Evolutionary conservation across 1,139 yeast species (phyloP).

Genomic region (Saccharomycopsis hybrid): DNA sequence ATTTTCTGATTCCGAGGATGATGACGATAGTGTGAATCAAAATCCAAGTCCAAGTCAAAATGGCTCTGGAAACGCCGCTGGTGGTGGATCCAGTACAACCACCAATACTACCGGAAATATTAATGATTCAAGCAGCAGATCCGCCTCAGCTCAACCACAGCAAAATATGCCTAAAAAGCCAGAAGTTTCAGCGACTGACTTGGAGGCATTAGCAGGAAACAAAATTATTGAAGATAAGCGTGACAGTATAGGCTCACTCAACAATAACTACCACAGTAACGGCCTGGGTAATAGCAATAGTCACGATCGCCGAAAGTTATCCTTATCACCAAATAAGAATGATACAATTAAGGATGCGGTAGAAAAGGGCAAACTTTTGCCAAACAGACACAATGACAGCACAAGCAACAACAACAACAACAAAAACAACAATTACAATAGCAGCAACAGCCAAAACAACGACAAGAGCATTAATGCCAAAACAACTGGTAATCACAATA

Average conservation of each 20-base stretch:
- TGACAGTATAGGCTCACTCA: not conserved
- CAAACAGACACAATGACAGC: too few species aligned
- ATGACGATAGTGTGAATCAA: constrained; percentile 14
- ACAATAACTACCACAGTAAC: not conserved
- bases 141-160: not conserved
- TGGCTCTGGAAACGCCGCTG: not conserved
- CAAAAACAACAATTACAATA: too few species aligned
- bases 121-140: not conserved
- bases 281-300: not conserved
- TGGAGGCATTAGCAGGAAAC: not conserved
- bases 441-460: not conserved
- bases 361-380: too few species aligned
- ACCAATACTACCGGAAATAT: not conserved
- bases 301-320: not conserved
- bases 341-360: not conserved
- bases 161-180: not conserved
- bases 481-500: not conserved
- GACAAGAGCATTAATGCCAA: too few species aligned
- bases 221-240: not conserved
- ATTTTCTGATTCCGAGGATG: constrained; percentile 38
- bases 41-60: not conserved
- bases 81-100: not conserved
- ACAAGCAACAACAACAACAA: too few species aligned
- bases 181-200: not conserved
- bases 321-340: not conserved